Conservation (phyloP, 2,329 filamentous ascomycete genomes). For the Colletotrichum nymphaeae region DNA sequence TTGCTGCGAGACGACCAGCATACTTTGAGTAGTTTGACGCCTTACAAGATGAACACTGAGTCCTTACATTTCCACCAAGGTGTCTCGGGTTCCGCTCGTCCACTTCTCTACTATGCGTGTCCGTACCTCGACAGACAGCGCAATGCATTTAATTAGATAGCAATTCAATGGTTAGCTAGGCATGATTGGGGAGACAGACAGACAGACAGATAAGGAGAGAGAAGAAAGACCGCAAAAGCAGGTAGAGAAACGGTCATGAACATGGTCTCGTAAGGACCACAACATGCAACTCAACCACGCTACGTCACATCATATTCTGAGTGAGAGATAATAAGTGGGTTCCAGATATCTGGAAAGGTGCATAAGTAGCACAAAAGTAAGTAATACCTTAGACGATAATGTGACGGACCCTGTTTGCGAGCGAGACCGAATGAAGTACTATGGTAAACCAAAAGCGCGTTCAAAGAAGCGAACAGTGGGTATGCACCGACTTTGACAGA, state of each 20-base stretch:
- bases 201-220: background rate
- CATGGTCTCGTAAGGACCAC: background rate
- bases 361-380: no score
- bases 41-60: conserved; percentile 36
- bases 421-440: background rate
- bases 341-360: background rate
- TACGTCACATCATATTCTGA: background rate
- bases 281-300: background rate
- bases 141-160: conserved; percentile 29
- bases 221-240: background rate
- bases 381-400: background rate
- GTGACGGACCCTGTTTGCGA: background rate
- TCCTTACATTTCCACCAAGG: conserved; percentile 21
- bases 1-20: conserved; percentile 35
- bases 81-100: conserved; percentile 10
- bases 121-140: conserved; percentile 10
- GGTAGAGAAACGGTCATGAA: background rate
- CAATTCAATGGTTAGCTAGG: conserved; percentile 21
- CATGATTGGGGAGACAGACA: background rate
- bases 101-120: conserved; percentile 3
- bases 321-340: background rate
- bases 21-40: conserved; percentile 35
- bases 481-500: no score
- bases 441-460: background rate
- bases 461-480: background rate